Evolutionary conservation across 2,329 filamentous ascomycete species (phyloP), one percentile per base, ranked within the genome.

Genomic region (Beauveria medogensis): DNA sequence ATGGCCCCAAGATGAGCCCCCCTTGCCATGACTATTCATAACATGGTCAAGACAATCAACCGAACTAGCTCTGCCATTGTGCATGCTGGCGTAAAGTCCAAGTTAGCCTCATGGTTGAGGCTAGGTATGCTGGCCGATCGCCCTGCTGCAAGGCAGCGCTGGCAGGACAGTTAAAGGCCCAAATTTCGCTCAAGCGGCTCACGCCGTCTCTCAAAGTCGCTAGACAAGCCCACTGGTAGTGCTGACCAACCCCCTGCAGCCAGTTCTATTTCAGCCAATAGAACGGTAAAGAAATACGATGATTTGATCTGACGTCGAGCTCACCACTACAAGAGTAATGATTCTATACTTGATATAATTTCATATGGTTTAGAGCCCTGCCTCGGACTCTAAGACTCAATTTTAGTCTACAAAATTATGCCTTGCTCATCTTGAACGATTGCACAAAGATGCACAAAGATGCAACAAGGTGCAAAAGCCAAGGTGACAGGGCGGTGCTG

Each of bases 21-120:
- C 62, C 4, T 66, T 2, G 52, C 50, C 3, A 64, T 62, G 6
- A 64, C 59, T 8, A 61, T 52, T 0, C 59, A 55, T 0, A 64
- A 10, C 2, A 66, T 7, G 9, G 56, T 63, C 4, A 68, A 52
- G 1, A 43, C 24, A 0, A 61, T 63, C 4, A 62, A 37, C 1
- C 66, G 65, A 8, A 67, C 57, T 6, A 68, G 57, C 22, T 65
- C 65, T 14, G 65, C 60, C 3, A 57, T n/a, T 0, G 62, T 51
- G 3, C 7, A 48, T 3, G 34, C 14, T 8, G 44, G 58, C 3
- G 44, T 22, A 1, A 14, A 3, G 8, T 18, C 12, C 1, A 4
- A 0, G 4, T 12, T 22, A 8, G 12, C 24, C 18, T 46, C 41
- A 46, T 14, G 7, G 5, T 55, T 14, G 2, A 12, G 2, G n/a